Evolutionary conservation across 2,329 filamentous ascomycete species (phyloP).

Genomic region (Chrysosphaeria jannelii): DNA sequence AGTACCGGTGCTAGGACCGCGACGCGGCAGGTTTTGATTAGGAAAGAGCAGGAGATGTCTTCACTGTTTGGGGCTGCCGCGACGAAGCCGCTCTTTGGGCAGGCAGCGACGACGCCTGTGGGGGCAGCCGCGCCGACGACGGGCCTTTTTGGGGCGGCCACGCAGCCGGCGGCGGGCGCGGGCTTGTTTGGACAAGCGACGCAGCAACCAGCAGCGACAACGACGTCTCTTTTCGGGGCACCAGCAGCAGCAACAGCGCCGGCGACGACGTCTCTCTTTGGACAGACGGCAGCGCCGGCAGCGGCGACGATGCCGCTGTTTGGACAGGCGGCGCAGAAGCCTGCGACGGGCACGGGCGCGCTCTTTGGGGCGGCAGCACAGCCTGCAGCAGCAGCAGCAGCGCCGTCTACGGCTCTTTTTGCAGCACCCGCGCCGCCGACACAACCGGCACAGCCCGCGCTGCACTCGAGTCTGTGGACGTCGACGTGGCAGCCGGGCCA

Average conservation of each 20-base stretch:
- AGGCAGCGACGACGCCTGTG: too few relatives aligned
- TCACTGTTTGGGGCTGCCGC: too few relatives aligned
- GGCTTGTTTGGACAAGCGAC: constrained; percentile 2
- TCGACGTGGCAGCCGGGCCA: constrained; percentile 2
- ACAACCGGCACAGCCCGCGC: constrained; percentile 1
- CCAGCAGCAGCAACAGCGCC: constrained; percentile 1
- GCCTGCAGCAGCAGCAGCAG: constrained; percentile 1
- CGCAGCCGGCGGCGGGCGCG: constrained; percentile 1
- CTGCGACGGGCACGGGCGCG: constrained; percentile 1
- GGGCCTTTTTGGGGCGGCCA: too few relatives aligned
- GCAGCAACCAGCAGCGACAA: constrained; percentile 6
- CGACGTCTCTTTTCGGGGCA: constrained; percentile 1
- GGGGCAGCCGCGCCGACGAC: too few relatives aligned
- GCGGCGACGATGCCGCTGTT: constrained; percentile 7
- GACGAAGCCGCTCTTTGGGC: constrained; percentile 2
- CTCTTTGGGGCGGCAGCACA: constrained; percentile 3
- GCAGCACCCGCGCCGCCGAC: constrained; percentile 1
- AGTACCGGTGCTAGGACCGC: too few relatives aligned
- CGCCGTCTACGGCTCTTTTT: constrained; percentile 1
- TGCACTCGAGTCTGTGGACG: too few relatives aligned
- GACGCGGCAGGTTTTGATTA: too few relatives aligned
- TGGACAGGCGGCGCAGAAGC: constrained; percentile 2
- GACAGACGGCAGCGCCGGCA: not conserved
- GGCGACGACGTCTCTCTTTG: constrained; percentile 1
- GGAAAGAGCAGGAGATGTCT: too few relatives aligned